A percentile compares a stretch with the other conserved stretches of the same genome.
phyloP scores from a whole-genome alignment of 768 basidiomycete species.

The Panaeolus cyanescens region DNA sequence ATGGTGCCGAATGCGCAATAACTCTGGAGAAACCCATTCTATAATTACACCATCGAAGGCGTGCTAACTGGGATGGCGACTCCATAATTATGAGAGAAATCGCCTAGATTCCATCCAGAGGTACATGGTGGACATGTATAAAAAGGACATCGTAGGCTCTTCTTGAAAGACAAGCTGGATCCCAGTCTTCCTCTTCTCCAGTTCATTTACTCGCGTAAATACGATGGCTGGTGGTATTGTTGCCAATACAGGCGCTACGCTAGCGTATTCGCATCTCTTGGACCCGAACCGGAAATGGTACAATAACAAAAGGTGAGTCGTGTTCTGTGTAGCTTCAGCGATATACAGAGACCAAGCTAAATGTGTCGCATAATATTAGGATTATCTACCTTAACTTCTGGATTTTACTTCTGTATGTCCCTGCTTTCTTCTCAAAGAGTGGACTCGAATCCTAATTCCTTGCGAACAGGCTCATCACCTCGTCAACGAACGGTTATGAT shows the following conservation, averaged over 20 bases:
- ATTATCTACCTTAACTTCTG: slow-evolving; percentile 66
- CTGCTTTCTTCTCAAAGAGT: neutral
- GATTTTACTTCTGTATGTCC: slow-evolving; percentile 64
- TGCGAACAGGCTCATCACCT: slow-evolving; percentile 61
- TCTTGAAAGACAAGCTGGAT: neutral
- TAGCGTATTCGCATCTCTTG: slow-evolving; percentile 52
- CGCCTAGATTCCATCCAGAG: neutral
- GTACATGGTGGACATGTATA: neutral
- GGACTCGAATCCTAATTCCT: neutral
- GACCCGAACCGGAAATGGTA: slow-evolving; percentile 75
- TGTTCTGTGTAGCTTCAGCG: neutral
- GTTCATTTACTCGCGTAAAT: neutral
- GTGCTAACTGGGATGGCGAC: neutral
- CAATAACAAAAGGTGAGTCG: slow-evolving; percentile 67
- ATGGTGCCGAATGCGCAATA: neutral
- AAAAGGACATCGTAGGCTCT: neutral
- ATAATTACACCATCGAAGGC: neutral
- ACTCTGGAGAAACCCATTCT: neutral
- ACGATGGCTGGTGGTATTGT: neutral
- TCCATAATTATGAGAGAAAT: slow-evolving; percentile 1
- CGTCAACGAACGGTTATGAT: slow-evolving; percentile 76
- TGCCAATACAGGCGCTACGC: neutral
- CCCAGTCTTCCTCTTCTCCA: neutral
- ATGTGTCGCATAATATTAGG: slow-evolving; percentile 28
- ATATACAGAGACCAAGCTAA: neutral